Evolutionary conservation across 2,329 filamentous ascomycete species (phyloP), one percentile per base, ranked within the genome.

Genomic region (Stachybotrys echinatus): DNA sequence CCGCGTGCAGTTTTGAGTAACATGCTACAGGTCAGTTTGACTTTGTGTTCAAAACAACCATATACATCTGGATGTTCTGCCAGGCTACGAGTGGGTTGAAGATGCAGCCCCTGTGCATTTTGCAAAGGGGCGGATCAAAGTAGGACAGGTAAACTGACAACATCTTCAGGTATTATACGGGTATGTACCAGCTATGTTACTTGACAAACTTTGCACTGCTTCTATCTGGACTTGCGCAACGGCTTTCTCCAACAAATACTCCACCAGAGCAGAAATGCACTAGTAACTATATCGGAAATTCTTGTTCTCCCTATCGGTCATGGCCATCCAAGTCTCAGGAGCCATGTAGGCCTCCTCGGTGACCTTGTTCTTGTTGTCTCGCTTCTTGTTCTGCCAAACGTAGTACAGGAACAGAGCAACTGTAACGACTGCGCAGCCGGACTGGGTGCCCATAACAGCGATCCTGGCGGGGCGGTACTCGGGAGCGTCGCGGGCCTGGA

Each of bases 271-370:
- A 3, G 14, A 5, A 14, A 2, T 19, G n/a, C 14, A 34, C 50
- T 63, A 74, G 43, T 74, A 74, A 1, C 67, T 67, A 57, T 84
- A 83, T 45, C 77, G 71, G 60, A 84, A 83, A 19, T 69, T 72
- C 57, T 71, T 73, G 56, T 84, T 83, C 65, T 84, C 74, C 58
- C 63, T 72, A 52, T 84, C 81, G 6, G 80, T 84, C 67, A 79
- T 62, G 21, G 73, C 70, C 37, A 65, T 66, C 74, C 69, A 82
- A 5, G 67, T 66, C 50, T 75, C 69, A 2, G 66, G 69, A 8
- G 63, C 61, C 65, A 73, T 59, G 54, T 66, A 73, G 2, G 59
- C 58, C 17, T 73, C 73, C 55, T 77, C 71, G 18, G 58, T 63
- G 49, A 69, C 60, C 22, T 61, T 57, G 19, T 58, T 61, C 40